A percentile compares a stretch with the other conserved stretches of the same genome.
These are phyloP conservation scores for Centrapalus pauciflorus DNA, from an alignment of 129 eudicot genomes.

Conservation along the genomic window DNA sequence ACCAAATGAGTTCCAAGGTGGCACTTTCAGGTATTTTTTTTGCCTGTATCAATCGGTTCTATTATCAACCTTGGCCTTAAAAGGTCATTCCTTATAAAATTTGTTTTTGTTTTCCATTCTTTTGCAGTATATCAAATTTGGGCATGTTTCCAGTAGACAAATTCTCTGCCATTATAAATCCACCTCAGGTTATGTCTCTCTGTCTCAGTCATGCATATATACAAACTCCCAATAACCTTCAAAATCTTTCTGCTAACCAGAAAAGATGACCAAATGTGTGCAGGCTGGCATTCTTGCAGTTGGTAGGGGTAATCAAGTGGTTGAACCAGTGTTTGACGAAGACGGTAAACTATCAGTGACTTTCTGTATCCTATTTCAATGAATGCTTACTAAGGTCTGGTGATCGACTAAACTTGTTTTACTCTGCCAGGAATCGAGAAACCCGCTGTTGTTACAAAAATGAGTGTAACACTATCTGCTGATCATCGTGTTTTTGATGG, in stretches of 20 bases:
- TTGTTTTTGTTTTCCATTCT: background rate
- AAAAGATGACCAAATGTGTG: slow-evolving; percentile 16
- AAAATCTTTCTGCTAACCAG: slow-evolving; percentile 2
- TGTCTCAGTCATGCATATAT: background rate
- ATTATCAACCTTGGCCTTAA: background rate
- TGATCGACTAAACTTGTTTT: slow-evolving; percentile 7
- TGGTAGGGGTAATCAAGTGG: slow-evolving; percentile 96
- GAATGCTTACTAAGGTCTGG: background rate
- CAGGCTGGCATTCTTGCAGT: slow-evolving; percentile 96
- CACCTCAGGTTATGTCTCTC: slow-evolving; percentile 82
- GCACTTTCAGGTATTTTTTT: slow-evolving; percentile 70
- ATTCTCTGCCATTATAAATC: slow-evolving; percentile 94
- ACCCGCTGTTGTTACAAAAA: slow-evolving; percentile 76
- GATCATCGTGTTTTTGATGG: slow-evolving; percentile 99
- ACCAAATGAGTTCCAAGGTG: slow-evolving; percentile 96
- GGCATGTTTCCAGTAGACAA: slow-evolving; percentile 98
- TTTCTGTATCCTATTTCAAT: background rate
- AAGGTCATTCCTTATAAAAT: background rate
- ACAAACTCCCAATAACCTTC: slow-evolving; percentile 3
- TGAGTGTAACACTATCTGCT: slow-evolving; percentile 86
- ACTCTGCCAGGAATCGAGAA: slow-evolving; percentile 56
- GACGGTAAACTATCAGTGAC: slow-evolving; percentile 51
- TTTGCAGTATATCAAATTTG: slow-evolving; percentile 89
- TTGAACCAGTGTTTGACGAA: slow-evolving; percentile 60
- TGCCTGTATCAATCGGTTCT: background rate